phyloP scores from a whole-genome alignment of 1,284 basidiomycete species.

The Ceratobasidium sp. region DNA sequence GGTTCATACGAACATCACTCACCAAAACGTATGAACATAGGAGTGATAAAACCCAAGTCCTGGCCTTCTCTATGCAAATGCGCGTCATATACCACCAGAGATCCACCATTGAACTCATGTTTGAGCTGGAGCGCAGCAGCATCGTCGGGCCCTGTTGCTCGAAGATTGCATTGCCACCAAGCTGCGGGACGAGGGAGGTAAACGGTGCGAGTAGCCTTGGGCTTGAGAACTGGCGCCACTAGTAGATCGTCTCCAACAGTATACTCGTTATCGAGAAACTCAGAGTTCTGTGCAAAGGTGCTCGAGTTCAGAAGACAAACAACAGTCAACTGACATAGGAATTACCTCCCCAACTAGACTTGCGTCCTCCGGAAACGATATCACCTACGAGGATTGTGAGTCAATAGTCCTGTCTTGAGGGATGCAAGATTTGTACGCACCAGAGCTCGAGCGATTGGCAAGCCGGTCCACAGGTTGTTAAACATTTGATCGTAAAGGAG shows the following conservation, averaged over 20 bases:
- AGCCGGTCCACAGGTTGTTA: constrained; percentile 43
- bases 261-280: constrained; percentile 46
- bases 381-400: constrained; percentile 13
- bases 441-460: constrained; percentile 45
- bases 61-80: constrained; percentile 5
- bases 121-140: constrained; percentile 10
- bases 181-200: constrained; percentile 41
- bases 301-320: neutral
- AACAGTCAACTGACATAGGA: no score
- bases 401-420: no score
- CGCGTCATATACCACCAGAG: constrained; percentile 23
- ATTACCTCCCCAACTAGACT: constrained; percentile 36
- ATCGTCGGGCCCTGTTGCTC: constrained; percentile 22
- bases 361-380: constrained; percentile 32
- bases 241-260: constrained; percentile 43
- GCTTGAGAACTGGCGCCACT: constrained; percentile 30
- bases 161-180: constrained; percentile 44
- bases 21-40: constrained; percentile 42
- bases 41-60: constrained; percentile 35
- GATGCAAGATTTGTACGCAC: neutral
- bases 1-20: neutral
- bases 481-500: constrained; percentile 47
- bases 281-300: neutral
- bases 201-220: constrained; percentile 19
- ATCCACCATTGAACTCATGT: constrained; percentile 28